Base-by-base conservation (phyloP, 257 asterid genomes). In the Nicotiana tomentosiformis region DNA sequence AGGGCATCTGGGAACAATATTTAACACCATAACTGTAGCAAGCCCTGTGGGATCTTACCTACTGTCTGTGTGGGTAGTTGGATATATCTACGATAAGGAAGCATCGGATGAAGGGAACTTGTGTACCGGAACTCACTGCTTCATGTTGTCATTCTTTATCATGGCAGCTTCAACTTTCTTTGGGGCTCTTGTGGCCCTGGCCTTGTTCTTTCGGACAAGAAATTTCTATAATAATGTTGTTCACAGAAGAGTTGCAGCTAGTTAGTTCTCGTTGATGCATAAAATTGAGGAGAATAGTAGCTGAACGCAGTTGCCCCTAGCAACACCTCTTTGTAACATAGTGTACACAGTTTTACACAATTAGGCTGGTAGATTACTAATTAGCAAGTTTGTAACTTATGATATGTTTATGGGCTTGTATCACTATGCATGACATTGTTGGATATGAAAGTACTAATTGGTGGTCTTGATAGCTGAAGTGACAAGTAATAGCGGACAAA, bases 1-100 rank as follows among this genome's bases (percentile, higher is more conserved):
- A 66, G 81, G 69, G 57, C 95, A 95, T 84, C 16, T 95, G 53
- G 99, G 98, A 15, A 89, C 98, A 9, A 93, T 93, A 87, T 95
- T 95, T 81, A 95, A 95, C 83, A 92, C 99, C 30, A 88, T 95
- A 32, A 90, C 97, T 0, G 66, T 88, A 35, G 98, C 97, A n/a
- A 91, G 91, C 17, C 99, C 99, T 1, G 35, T 92, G 16, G 99
- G 92, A 20, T 90, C 98, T 17, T 95, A 93, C 83, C 6, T 91
- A 58, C 93, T 95, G 26, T 93, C 99, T 14, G 97, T 95, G 7
- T 67, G 86, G 89, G 94, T 93, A 43, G 89, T 95, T 81, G 99
- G 98, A 18, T 90, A 86, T 70, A 64, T 95, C 68, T 93, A 95
- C 12, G 98, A 95, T 84, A 89, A 82, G 88, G 89, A 90, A 88